Evolutionary conservation across 306 rosid genomes (phyloP), one percentile per base, ranked within the genome.

Genomic region (Malus asiatica): DNA sequence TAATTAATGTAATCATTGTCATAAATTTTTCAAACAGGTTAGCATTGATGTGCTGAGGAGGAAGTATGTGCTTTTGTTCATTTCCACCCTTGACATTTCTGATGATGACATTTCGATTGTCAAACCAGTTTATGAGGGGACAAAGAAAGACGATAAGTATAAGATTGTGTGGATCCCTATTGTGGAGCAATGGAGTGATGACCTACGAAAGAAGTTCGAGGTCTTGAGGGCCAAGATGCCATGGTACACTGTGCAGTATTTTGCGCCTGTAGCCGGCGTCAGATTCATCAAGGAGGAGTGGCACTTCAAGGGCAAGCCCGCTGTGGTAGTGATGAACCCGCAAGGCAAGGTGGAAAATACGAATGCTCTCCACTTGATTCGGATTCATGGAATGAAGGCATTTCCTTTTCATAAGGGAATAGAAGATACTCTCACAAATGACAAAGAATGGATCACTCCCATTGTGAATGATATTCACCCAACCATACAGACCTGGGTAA

Each of bases 141-240:
- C 76, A 5, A 87, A 79, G 77, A 74, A 27, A 48, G 74, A 61
- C 1, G 19, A 35, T 16, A 53, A 74, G 2, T 73, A 86, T 40
- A 85, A 82, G 74, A 90, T 93, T 55, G 85, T 93, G 11, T 93
- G 97, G 94, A n/a, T 89, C 63, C 92, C 91, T 0, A 68, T 84
- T 14, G 90, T 87, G 62, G 92, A 85, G 63, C 57, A 82, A 29
- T 84, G 93, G 91, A 83, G 38, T 0, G 84, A 86, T 2, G 76
- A 77, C 1, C 11, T 76, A 46, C 67, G 32, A 18, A 87, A 81
- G 86, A 88, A 80, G 86, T 92, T 86, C 18, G 93, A 92, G 18
- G 13, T 11, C 8, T 46, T 88, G 40, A 80, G 80, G 23, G 46
- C 76, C 4, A 84, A 72, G 84, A 84, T 93, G 87, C 87, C 89